Evolutionary conservation across 1,284 basidiomycete genomes (phyloP).

Genomic region (Cryptococcus wingfieldii): DNA sequence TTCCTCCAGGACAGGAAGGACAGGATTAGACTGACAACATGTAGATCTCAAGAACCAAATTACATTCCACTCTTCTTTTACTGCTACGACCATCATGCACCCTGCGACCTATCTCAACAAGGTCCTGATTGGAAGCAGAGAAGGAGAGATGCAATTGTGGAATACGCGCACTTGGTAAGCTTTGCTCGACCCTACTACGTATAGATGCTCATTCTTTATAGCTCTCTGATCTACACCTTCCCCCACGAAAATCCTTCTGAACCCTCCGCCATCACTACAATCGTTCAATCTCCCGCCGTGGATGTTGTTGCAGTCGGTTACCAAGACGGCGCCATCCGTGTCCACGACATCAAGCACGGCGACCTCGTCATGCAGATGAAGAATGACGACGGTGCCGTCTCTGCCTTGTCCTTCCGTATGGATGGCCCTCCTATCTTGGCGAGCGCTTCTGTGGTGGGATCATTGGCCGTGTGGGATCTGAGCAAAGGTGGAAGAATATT

Average conservation of each 20-base stretch:
- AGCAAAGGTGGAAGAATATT: conserved; percentile 73
- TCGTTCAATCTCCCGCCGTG: conserved; percentile 90
- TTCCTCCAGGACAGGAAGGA: background rate
- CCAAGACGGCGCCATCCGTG: conserved; percentile 75
- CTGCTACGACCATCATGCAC: conserved; percentile 78
- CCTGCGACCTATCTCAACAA: conserved; percentile 98
- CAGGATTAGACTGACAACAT: background rate
- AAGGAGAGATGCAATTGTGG: conserved; percentile 89
- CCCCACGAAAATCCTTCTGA: conserved; percentile 42
- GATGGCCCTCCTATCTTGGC: conserved; percentile 85
- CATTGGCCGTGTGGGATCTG: conserved; percentile 87
- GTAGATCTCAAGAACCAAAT: conserved; percentile 51
- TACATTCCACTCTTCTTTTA: conserved; percentile 61
- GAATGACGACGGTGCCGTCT: conserved; percentile 71
- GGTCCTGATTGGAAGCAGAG: conserved; percentile 73
- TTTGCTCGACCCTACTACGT: background rate
- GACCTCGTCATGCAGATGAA: conserved; percentile 82
- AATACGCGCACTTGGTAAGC: conserved; percentile 79
- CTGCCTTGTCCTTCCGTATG: conserved; percentile 77
- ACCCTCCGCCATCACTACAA: conserved; percentile 61
- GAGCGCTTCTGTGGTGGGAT: conserved; percentile 76
- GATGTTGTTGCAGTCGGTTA: conserved; percentile 93
- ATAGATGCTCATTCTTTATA: conserved; percentile 16
- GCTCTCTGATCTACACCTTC: conserved; percentile 52
- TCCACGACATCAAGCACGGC: conserved; percentile 86